A percentile compares a stretch with the other conserved stretches of the same genome.
These are phyloP conservation scores for Populus simonii DNA, from an alignment of 345 rosid genomes.

Conservation along the genomic window DNA sequence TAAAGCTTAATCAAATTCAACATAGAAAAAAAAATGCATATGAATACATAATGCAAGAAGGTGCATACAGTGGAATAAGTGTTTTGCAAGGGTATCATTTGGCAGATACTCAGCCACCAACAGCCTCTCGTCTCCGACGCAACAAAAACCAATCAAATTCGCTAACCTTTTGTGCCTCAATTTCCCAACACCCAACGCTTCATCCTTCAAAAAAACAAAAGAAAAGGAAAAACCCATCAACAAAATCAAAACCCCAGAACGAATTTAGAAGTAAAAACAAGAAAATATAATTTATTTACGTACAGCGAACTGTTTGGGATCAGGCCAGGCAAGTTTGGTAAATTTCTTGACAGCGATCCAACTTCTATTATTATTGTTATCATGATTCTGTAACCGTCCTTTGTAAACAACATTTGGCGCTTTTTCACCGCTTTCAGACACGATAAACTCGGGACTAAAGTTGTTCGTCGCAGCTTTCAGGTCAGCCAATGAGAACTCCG, in stretches of 20 bases:
- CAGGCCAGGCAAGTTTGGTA: constrained; percentile 80
- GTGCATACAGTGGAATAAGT: constrained; percentile 81
- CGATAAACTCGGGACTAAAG: constrained; percentile 66
- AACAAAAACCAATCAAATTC: constrained; percentile 90
- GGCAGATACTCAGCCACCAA: constrained; percentile 91
- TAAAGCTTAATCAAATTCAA: not conserved
- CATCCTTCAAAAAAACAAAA: constrained; percentile 42
- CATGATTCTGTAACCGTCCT: constrained; percentile 52
- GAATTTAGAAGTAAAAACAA: not conserved
- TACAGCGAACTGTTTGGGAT: constrained; percentile 83
- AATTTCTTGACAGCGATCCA: constrained; percentile 83
- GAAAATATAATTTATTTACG: not conserved
- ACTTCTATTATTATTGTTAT: constrained; percentile 30
- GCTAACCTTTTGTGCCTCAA: constrained; percentile 69
- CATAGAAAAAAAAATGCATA: constrained; percentile 31
- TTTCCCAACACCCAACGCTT: constrained; percentile 76
- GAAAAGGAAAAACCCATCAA: not conserved
- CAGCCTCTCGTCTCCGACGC: constrained; percentile 92
- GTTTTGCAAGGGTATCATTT: constrained; percentile 77
- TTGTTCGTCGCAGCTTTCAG: constrained; percentile 78
- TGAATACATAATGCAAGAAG: constrained; percentile 21
- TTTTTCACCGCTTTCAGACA: constrained; percentile 73
- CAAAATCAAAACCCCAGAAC: constrained; percentile 19
- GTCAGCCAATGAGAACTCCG: constrained; percentile 70
- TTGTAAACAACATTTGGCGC: constrained; percentile 78